A percentile compares a stretch with the other conserved stretches of the same genome.
Evolutionary conservation across 192 early-diverging fungal genomes (phyloP).

Genomic region (Coemansia sp.): DNA sequence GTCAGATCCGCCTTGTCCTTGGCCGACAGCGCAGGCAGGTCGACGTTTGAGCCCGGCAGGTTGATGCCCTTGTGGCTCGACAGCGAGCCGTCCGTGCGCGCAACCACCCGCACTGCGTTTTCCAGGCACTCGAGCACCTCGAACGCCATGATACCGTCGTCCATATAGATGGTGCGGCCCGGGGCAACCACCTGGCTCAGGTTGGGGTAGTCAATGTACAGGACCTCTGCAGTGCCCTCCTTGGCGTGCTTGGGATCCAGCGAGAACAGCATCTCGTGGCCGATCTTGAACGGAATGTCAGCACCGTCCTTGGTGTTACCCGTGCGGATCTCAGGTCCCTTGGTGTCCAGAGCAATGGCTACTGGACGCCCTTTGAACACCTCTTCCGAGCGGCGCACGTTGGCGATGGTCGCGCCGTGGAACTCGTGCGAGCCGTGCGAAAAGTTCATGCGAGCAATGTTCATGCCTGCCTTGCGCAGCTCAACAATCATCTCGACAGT

Average conservation of each 20-base stretch:
- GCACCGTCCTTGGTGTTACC: conserved; percentile 72
- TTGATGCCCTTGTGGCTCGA: conserved; percentile 96
- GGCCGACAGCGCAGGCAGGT: conserved; percentile 91
- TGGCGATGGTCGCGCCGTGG: conserved; percentile 71
- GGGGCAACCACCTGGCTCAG: conserved; percentile 70
- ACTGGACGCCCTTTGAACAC: conserved; percentile 49
- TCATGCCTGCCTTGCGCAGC: conserved; percentile 75
- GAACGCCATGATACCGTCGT: conserved; percentile 95
- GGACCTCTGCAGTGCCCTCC: conserved; percentile 59
- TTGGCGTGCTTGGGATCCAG: conserved; percentile 62
- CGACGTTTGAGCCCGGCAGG: conserved; percentile 84
- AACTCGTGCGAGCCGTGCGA: conserved; percentile 69
- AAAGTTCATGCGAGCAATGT: conserved; percentile 79
- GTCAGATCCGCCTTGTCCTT: conserved; percentile 89
- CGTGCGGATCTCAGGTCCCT: conserved; percentile 86
- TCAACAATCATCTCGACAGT: conserved; percentile 64
- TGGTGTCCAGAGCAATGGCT: conserved; percentile 79
- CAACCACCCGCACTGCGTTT: conserved; percentile 64
- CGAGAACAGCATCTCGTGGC: conserved; percentile 78
- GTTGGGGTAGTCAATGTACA: conserved; percentile 83
- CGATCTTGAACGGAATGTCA: conserved; percentile 69
- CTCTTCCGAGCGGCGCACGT: conserved; percentile 58
- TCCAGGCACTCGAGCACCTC: conserved; percentile 72
- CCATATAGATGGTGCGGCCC: conserved; percentile 80
- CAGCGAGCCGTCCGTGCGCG: conserved; percentile 82